phyloP scores from a whole-genome alignment of 2,329 filamentous ascomycete species.

The Aureobasidium sp. region DNA sequence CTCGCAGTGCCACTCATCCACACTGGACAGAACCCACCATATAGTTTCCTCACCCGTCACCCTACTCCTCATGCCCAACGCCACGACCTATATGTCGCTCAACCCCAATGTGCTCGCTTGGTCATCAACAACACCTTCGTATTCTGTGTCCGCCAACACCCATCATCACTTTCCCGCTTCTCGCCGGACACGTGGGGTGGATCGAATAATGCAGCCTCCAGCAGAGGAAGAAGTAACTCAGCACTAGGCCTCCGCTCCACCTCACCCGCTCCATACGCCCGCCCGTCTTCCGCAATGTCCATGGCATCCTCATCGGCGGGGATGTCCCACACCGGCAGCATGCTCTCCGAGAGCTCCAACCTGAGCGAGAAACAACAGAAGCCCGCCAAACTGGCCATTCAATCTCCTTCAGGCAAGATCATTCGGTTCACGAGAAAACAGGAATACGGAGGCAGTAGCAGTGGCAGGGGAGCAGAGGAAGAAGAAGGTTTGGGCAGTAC shows the following conservation, averaged over 20 bases:
- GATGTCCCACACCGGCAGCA: constrained; percentile 47
- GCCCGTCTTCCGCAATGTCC: constrained; percentile 53
- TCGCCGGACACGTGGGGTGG: constrained; percentile 33
- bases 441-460: constrained; percentile 50
- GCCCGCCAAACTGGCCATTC: constrained; percentile 90
- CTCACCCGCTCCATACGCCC: constrained; percentile 46
- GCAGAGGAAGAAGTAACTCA: constrained; percentile 22
- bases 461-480: constrained; percentile 44
- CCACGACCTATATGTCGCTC: constrained; percentile 93
- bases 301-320: constrained; percentile 46
- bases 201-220: constrained; percentile 18
- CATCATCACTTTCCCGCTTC: constrained; percentile 51
- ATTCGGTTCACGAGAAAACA: constrained; percentile 71
- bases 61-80: constrained; percentile 96
- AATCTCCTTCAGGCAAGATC: constrained; percentile 91
- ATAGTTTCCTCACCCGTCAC: constrained; percentile 87
- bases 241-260: constrained; percentile 36
- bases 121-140: constrained; percentile 97
- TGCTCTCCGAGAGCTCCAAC: constrained; percentile 49
- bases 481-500: constrained; percentile 62
- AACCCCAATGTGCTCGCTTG: constrained; percentile 83
- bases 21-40: constrained; percentile 84
- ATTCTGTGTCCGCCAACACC: constrained; percentile 90
- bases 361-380: constrained; percentile 55
- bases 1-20: constrained; percentile 87